Conservation (phyloP, 1,139 yeast genomes). For the Cylindricascospora bacillispora region DNA sequence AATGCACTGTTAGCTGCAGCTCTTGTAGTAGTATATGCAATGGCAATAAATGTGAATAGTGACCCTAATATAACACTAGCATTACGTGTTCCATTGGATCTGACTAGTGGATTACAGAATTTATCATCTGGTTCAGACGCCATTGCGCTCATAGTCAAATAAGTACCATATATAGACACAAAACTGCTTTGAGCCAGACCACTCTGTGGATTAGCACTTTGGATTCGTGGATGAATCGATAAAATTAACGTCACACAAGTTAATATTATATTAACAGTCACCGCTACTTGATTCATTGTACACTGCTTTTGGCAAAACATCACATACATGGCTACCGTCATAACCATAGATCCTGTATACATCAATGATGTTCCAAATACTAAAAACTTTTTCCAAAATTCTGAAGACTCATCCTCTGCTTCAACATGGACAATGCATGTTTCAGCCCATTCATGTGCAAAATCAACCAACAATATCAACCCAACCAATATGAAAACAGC, state of each 20-base stretch:
- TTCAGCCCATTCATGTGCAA: slow-evolving; percentile 99
- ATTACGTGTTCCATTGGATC: slow-evolving; percentile 85
- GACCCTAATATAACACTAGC: slow-evolving; percentile 85
- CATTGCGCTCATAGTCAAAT: slow-evolving; percentile 84
- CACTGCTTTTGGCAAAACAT: slow-evolving; percentile 82
- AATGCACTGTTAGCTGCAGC: slow-evolving; percentile 82
- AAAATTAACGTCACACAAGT: slow-evolving; percentile 51
- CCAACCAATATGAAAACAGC: slow-evolving; percentile 83
- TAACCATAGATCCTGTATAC: slow-evolving; percentile 61
- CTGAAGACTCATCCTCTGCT: slow-evolving; percentile 56
- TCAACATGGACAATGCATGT: slow-evolving; percentile 86
- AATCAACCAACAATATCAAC: slow-evolving; percentile 78
- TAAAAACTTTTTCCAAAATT: slow-evolving; percentile 67
- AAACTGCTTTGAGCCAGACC: slow-evolving; percentile 95
- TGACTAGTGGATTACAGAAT: slow-evolving; percentile 77
- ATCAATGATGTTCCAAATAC: slow-evolving; percentile 78
- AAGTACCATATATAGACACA: slow-evolving; percentile 91
- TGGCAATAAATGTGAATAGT: slow-evolving; percentile 82
- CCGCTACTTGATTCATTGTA: slow-evolving; percentile 81
- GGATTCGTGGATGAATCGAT: slow-evolving; percentile 73
- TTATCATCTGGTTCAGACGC: slow-evolving; percentile 94
- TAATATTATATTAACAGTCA: slow-evolving; percentile 59
- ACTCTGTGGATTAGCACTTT: slow-evolving; percentile 87
- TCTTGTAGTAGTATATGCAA: slow-evolving; percentile 93
- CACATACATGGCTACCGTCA: slow-evolving; percentile 70